Conservation (phyloP, 768 basidiomycete species). For the Pulveroboletus ravenelii region DNA sequence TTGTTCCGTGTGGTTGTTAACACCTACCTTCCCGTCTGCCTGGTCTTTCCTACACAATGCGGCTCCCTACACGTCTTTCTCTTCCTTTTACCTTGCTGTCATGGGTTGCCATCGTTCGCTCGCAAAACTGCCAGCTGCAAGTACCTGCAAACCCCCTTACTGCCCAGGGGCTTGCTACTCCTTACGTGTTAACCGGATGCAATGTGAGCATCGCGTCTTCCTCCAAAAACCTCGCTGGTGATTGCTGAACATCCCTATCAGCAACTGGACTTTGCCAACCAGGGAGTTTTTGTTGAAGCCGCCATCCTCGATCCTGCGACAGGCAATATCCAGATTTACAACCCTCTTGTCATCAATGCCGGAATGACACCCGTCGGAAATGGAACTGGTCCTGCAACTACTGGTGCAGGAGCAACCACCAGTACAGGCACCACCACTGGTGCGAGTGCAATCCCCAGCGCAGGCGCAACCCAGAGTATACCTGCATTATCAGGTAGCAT, state of each 20-base stretch:
- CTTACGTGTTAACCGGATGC: constrained; percentile 25
- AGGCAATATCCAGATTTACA: constrained; percentile 25
- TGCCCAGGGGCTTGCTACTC: constrained; percentile 25
- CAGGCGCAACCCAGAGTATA: not conserved
- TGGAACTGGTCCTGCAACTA: not conserved
- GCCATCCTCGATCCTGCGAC: constrained; percentile 29
- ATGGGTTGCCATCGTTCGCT: constrained; percentile 9
- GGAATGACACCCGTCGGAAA: constrained; percentile 21
- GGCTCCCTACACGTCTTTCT: not conserved
- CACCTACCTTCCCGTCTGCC: not conserved
- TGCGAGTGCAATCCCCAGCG: not conserved
- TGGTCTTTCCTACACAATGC: constrained; percentile 9
- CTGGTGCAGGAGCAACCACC: not conserved
- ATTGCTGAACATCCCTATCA: not conserved
- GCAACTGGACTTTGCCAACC: constrained; percentile 26
- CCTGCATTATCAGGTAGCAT: not conserved
- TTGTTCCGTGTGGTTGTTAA: constrained; percentile 11
- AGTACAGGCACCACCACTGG: not conserved
- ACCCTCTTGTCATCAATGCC: constrained; percentile 27
- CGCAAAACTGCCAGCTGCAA: constrained; percentile 22
- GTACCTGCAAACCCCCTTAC: constrained; percentile 21
- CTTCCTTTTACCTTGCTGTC: constrained; percentile 16
- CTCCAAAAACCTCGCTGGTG: not conserved
- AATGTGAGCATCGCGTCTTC: constrained; percentile 12
- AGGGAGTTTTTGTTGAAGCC: constrained; percentile 25